Conservation (phyloP, 169 alveolate species). For the Cryptosporidium muris region DNA sequence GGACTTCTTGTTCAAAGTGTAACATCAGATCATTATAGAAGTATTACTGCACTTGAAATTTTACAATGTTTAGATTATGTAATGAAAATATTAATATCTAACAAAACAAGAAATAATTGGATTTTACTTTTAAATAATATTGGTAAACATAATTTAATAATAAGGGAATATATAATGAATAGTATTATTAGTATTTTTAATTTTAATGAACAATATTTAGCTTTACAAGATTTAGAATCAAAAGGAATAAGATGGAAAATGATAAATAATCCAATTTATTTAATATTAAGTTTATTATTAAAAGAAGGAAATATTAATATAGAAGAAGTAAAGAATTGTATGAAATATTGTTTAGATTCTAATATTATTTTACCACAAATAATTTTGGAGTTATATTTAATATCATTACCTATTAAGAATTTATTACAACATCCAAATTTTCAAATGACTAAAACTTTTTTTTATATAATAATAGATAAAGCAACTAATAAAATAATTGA, state of each 20-base stretch:
- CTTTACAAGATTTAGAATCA: slow-evolving; percentile 47
- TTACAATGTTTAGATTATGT: slow-evolving; percentile 54
- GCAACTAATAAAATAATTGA: slow-evolving; percentile 17
- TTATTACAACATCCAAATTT: slow-evolving; percentile 7
- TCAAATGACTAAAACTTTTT: slow-evolving; percentile 5
- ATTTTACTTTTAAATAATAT: slow-evolving; percentile 26
- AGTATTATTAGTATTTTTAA: slow-evolving; percentile 13
- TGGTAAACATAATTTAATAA: slow-evolving; percentile 56
- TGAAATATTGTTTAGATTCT: slow-evolving; percentile 9
- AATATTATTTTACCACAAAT: slow-evolving; percentile 18
- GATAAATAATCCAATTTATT: slow-evolving; percentile 14
- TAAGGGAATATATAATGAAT: slow-evolving; percentile 39
- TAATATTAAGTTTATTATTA: slow-evolving; percentile 11
- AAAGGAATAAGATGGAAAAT: slow-evolving; percentile 40
- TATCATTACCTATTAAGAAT: not conserved
- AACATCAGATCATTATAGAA: slow-evolving; percentile 59
- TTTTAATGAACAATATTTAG: slow-evolving; percentile 13
- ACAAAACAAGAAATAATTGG: slow-evolving; percentile 31
- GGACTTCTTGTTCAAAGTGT: slow-evolving; percentile 25
- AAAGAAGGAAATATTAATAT: slow-evolving; percentile 5
- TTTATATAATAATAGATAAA: not conserved
- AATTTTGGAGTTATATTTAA: slow-evolving; percentile 23
- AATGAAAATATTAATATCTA: slow-evolving; percentile 5
- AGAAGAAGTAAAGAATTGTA: slow-evolving; percentile 30
- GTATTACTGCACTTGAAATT: slow-evolving; percentile 53